phyloP scores from a whole-genome alignment of 352 stramenopile genomes.

The Peronosclerospora sorghi region DNA sequence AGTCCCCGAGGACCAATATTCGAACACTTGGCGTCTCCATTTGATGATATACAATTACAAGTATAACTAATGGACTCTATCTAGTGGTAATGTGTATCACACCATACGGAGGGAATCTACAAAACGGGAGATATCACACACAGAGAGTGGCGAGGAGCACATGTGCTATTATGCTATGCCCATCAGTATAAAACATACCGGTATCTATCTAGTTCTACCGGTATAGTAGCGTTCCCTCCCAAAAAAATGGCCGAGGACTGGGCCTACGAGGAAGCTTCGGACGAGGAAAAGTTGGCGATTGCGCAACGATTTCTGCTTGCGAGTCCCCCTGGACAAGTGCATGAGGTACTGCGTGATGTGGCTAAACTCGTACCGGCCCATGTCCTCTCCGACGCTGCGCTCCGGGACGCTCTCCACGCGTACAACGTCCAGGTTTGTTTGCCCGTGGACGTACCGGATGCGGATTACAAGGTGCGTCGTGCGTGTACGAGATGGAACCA shows the following conservation, averaged over 20 bases:
- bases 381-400: slow-evolving; percentile 57
- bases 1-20: slow-evolving; percentile 77
- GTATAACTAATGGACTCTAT: too few species aligned
- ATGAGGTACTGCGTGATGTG: slow-evolving; percentile 80
- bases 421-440: slow-evolving; percentile 74
- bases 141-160: too few species aligned
- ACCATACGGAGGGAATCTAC: too few species aligned
- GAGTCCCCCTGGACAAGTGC: slow-evolving; percentile 81
- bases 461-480: slow-evolving; percentile 75
- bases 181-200: too few species aligned
- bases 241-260: slow-evolving; percentile 52
- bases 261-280: slow-evolving; percentile 54
- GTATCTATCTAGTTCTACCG: too few species aligned
- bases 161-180: too few species aligned
- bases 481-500: too few species aligned
- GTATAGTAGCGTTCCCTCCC: too few species aligned
- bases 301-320: slow-evolving; percentile 85
- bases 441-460: slow-evolving; percentile 56
- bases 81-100: too few species aligned
- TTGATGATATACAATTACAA: background rate
- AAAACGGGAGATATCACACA: background rate
- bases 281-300: slow-evolving; percentile 86
- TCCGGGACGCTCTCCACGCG: slow-evolving; percentile 56
- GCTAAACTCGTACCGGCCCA: slow-evolving; percentile 63
- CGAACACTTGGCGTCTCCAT: slow-evolving; percentile 73